These are phyloP conservation scores for Gyrodon lividus DNA, from an alignment of 768 basidiomycete species.

Conservation along the genomic window DNA sequence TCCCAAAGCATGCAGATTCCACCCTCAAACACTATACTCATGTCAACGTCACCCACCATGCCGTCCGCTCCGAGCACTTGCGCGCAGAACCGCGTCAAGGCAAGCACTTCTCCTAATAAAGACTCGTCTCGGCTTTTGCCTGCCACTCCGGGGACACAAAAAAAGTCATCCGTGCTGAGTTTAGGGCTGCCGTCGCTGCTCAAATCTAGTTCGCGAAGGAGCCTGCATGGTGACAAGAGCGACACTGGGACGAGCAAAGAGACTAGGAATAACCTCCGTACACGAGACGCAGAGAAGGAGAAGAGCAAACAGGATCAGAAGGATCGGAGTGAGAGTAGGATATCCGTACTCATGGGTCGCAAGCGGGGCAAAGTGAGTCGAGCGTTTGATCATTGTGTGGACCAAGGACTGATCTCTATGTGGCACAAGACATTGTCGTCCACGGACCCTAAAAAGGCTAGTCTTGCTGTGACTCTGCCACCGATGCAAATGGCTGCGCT, in stretches of 20 bases:
- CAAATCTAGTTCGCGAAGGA: conserved; percentile 82
- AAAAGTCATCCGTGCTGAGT: conserved; percentile 82
- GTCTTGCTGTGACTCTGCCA: conserved; percentile 70
- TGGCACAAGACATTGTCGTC: conserved; percentile 73
- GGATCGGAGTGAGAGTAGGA: conserved; percentile 86
- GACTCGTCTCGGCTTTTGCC: conserved; percentile 53
- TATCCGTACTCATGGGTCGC: conserved; percentile 83
- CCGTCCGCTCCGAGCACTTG: conserved; percentile 43
- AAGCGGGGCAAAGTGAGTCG: conserved; percentile 86
- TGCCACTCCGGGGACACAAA: conserved; percentile 58
- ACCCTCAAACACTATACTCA: conserved; percentile 38
- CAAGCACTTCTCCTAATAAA: conserved; percentile 51
- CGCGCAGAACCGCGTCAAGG: conserved; percentile 42
- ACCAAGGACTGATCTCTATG: conserved; percentile 11
- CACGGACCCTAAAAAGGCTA: conserved; percentile 72
- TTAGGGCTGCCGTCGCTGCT: conserved; percentile 79
- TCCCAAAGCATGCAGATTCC: conserved; percentile 83
- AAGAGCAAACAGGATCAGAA: conserved; percentile 73
- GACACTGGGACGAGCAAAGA: conserved; percentile 42
- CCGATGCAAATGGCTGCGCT: conserved; percentile 90
- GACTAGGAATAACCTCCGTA: conserved; percentile 51
- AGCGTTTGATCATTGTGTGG: background rate
- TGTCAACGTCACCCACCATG: conserved; percentile 51
- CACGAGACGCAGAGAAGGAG: conserved; percentile 46
- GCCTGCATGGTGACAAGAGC: conserved; percentile 61